Base-by-base conservation (phyloP, 192 early-diverging fungal species). In the Entomortierella chlamydospora region DNA sequence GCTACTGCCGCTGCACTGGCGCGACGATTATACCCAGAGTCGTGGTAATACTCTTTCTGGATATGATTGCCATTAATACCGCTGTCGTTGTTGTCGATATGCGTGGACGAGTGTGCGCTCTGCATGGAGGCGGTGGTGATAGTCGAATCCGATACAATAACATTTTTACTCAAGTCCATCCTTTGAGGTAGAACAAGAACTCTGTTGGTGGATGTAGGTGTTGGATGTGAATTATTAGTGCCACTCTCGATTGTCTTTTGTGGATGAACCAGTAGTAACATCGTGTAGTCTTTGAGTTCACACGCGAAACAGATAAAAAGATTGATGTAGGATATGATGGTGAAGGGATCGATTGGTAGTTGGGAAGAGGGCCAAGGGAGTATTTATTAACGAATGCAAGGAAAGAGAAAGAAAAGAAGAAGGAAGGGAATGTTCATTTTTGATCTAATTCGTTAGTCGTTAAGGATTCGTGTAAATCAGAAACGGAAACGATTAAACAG, bases 121-220 rank as follows among this genome's bases (percentile, higher is more conserved):
- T n/a, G 34, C 34, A 37, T 37, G 4, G 45, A 20, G 15, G 45
- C 15, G 5, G 58, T 45, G 7, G 34, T 42, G 25, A 61, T 61
- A 2, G 22, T 34, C n/a, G 34, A 43, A 28, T 67, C 54, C 2
- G 64, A 67, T 12, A 67, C 57, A 34, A 58, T 68, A 15, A 59
- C 31, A 2, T 29, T 59, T 9, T 43, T 59, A 20, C 56, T 68
- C 30, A 59, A 37, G 31, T 68, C 66, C 28, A 43, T 51, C 15
- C 43, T 56, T 25, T 34, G 57, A 23, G 53, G 71, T 11, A 65
- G 34, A 37, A 73, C 54, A 23, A 73, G 57, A 12, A 73, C 39
- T 22, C 42, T 49, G 23, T 30, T 20, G 8, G 51, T 28, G 1
- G 51, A 26, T 5, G 39, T n/a, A 5, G 25, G 12, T 12, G 4